phyloP scores from a whole-genome alignment of 805 yeast species.

The Tetrapisispora fleetii region DNA sequence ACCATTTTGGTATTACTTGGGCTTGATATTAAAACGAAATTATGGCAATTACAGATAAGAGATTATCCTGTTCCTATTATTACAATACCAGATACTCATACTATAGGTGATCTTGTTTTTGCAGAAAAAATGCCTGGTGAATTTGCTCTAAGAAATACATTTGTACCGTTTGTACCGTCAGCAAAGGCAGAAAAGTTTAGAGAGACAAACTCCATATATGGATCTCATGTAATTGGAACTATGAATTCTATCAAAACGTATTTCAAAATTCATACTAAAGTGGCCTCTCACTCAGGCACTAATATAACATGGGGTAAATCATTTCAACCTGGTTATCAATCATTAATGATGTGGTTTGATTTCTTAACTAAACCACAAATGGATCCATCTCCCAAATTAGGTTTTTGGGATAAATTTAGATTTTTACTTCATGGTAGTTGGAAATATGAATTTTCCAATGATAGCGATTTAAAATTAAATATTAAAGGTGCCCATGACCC shows the following conservation, averaged over 20 bases:
- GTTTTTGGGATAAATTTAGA: constrained; percentile 65
- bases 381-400: constrained; percentile 53
- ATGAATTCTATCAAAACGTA: constrained; percentile 52
- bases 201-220: constrained; percentile 41
- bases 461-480: constrained; percentile 47
- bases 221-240: constrained; percentile 49
- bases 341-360: constrained; percentile 57
- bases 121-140: constrained; percentile 44
- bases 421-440: constrained; percentile 45
- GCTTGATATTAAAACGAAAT: constrained; percentile 35
- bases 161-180: constrained; percentile 51
- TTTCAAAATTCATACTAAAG: constrained; percentile 38
- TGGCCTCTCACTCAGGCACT: constrained; percentile 39
- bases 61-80: constrained; percentile 53
- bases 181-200: constrained; percentile 26
- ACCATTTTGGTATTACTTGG: constrained; percentile 46
- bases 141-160: constrained; percentile 39
- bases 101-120: constrained; percentile 43
- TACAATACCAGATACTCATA: constrained; percentile 34
- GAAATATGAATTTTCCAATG: constrained; percentile 36
- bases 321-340: constrained; percentile 48
- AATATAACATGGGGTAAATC: constrained; percentile 56
- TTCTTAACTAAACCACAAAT: constrained; percentile 59
- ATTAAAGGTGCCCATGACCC: constrained; percentile 55
- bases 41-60: constrained; percentile 36